phyloP scores from a whole-genome alignment of 257 asterid species.

The Gynochthodes officinalis region DNA sequence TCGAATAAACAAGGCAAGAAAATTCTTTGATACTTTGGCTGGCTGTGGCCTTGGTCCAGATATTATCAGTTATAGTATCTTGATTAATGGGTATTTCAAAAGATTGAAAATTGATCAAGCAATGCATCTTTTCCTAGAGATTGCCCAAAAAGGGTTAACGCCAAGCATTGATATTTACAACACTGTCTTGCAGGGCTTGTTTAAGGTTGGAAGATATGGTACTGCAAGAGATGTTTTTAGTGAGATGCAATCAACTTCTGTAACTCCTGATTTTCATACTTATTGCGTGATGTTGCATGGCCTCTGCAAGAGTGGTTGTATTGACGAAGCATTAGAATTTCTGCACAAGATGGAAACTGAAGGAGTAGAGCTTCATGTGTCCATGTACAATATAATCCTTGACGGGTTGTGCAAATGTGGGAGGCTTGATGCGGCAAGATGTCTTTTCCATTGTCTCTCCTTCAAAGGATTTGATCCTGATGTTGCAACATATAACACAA shows the following conservation, averaged over 20 bases:
- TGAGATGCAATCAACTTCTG: constrained; percentile 10
- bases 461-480: constrained; percentile 20
- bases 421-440: constrained; percentile 9
- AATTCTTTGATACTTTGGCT: constrained; percentile 20
- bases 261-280: constrained; percentile 6
- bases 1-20: constrained; percentile 22
- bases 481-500: constrained; percentile 22
- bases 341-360: constrained; percentile 12
- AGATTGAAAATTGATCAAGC: constrained; percentile 30
- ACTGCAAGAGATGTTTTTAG: constrained; percentile 9
- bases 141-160: constrained; percentile 19
- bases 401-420: constrained; percentile 25
- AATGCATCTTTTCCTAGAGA: constrained; percentile 23
- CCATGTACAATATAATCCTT: constrained; percentile 9
- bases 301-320: constrained; percentile 6
- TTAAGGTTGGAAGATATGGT: constrained; percentile 22
- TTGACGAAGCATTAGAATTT: constrained; percentile 25
- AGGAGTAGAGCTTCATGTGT: not conserved
- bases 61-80: constrained; percentile 22
- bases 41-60: constrained; percentile 12
- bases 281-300: constrained; percentile 26
- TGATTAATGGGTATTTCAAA: constrained; percentile 34
- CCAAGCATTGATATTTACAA: constrained; percentile 20
- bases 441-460: constrained; percentile 7
- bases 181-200: constrained; percentile 29